A percentile compares a stretch with the other conserved stretches of the same genome.
Evolutionary conservation across 495 filamentous ascomycete species (phyloP).

Genomic region (Sporormia fimetaria): DNA sequence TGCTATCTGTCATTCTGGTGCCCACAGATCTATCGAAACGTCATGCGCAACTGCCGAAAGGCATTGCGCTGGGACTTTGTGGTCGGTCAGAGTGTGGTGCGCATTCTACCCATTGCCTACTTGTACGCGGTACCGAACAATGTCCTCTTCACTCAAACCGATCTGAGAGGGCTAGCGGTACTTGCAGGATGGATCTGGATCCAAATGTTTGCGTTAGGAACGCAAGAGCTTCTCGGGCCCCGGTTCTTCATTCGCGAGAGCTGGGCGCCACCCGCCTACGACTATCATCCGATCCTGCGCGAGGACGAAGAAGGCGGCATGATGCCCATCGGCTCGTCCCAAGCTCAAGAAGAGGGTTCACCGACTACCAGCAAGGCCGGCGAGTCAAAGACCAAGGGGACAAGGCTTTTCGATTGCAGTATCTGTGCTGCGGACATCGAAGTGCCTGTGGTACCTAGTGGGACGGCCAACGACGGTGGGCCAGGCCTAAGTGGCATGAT

Average conservation of each 20-base stretch:
- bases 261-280: constrained; percentile 76
- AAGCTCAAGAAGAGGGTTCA: constrained; percentile 26
- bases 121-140: constrained; percentile 66
- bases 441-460: constrained; percentile 62
- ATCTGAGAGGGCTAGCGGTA: constrained; percentile 47
- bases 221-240: constrained; percentile 78
- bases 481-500: constrained; percentile 45
- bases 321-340: constrained; percentile 59
- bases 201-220: constrained; percentile 66
- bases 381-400: constrained; percentile 39
- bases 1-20: constrained; percentile 81
- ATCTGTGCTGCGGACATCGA: constrained; percentile 89
- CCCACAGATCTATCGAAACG: constrained; percentile 83
- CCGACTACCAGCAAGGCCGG: constrained; percentile 30
- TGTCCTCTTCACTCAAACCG: constrained; percentile 64
- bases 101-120: constrained; percentile 68
- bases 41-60: constrained; percentile 80
- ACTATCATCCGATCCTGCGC: constrained; percentile 87
- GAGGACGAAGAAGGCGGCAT: constrained; percentile 64
- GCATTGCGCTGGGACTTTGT: constrained; percentile 82
- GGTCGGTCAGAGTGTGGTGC: constrained; percentile 65
- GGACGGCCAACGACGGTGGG: constrained; percentile 38
- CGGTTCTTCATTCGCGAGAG: constrained; percentile 58
- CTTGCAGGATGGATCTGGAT: constrained; percentile 81
- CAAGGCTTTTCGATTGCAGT: constrained; percentile 72